These are phyloP conservation scores for Ustilago cynodontis DNA, from an alignment of 1,284 basidiomycete genomes.

Conservation along the genomic window DNA sequence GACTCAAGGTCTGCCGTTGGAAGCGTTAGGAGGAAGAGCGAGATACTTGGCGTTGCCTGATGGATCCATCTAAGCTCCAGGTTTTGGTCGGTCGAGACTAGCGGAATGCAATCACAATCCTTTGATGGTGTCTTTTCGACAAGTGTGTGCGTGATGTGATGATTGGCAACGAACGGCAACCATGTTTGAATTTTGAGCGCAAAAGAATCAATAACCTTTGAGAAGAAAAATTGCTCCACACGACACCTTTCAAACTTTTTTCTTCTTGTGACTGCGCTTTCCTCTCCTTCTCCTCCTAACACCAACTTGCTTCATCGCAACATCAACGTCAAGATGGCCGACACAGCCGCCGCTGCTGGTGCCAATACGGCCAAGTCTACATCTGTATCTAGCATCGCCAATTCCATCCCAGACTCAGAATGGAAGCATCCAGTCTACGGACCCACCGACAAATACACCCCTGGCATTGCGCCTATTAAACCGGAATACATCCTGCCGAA, in stretches of 20 bases:
- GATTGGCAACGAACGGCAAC: too few relatives aligned
- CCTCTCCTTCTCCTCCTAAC: background rate
- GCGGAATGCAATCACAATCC: too few relatives aligned
- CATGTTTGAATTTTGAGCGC: too few relatives aligned
- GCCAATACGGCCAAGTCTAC: too few relatives aligned
- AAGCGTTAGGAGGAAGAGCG: background rate
- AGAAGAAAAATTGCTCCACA: too few relatives aligned
- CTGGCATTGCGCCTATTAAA: conserved; percentile 55
- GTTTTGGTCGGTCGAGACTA: background rate
- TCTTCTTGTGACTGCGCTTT: too few relatives aligned
- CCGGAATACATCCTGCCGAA: conserved; percentile 46
- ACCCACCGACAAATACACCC: conserved; percentile 49
- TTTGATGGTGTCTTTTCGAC: too few relatives aligned
- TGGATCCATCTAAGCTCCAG: background rate
- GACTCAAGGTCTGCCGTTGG: background rate
- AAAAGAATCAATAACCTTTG: too few relatives aligned
- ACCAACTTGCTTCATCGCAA: background rate
- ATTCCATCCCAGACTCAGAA: conserved; percentile 2
- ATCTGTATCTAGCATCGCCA: background rate
- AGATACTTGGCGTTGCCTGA: background rate
- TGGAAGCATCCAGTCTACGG: conserved; percentile 52
- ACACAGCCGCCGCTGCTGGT: too few relatives aligned
- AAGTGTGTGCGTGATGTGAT: too few relatives aligned
- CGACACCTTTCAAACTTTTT: too few relatives aligned
- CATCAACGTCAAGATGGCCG: conserved; percentile 14